Base-by-base conservation (phyloP, 2,329 filamentous ascomycete genomes). In the Aureobasidium sp. region DNA sequence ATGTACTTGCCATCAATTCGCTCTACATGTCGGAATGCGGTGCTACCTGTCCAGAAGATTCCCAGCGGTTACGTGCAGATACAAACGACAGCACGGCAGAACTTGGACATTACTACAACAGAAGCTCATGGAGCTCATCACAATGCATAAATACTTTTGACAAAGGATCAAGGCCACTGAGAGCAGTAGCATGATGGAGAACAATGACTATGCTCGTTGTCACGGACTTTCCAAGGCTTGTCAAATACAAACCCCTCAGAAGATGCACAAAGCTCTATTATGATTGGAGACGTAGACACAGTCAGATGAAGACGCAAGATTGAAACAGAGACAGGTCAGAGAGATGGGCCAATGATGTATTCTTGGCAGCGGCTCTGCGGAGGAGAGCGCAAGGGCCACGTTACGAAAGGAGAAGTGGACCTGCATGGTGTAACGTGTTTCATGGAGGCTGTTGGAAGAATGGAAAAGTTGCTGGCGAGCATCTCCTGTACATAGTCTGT, bases 291-390 rank as follows among this genome's bases (percentile, higher is more conserved):
- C 17, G 22, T 17, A 9, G 25, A 29, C 29, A 29, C 29, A 51
- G 36, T 36, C 5, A 34, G 15, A 49, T 20, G 2, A 1, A 1
- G 11, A 12, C 17, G 17, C 36, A 36, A 34, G 29, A 51, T 22
- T 51, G 48, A n/a, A 36, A 36, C 29, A 41, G 14, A 27, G 51
- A 55, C 52, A 41, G 36, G 52, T 55, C 49, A 39, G n/a, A 42
- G 37, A 42, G 52, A 55, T 41, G 27, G 36, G 20, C 39, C 8
- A 20, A 31, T 14, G 49, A 31, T 15, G 17, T 36, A 2, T n/a
- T 29, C 52, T 55, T 55, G 52, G 52, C 52, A 51, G 37, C 51
- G 51, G 51, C 37, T 55, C 52, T 55, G 49, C 52, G 52, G 52
- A 39, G 36, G 31, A 53, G 31, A 8, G 34, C 42, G 36, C 52